These are phyloP conservation scores for Botryotinia calthae DNA, from an alignment of 2,329 filamentous ascomycete species.

Conservation along the genomic window DNA sequence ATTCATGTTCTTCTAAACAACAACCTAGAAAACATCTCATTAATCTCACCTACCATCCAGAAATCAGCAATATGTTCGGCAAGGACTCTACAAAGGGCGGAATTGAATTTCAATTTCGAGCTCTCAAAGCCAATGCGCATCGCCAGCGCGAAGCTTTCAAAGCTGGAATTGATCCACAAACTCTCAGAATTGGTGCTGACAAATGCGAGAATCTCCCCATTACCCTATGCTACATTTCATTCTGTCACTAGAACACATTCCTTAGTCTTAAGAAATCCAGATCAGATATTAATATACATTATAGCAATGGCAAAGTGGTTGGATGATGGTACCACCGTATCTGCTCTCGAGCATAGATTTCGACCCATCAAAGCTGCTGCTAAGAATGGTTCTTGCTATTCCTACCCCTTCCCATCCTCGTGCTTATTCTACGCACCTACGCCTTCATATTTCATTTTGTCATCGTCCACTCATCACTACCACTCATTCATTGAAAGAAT, in stretches of 20 bases:
- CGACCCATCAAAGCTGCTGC: constrained; percentile 35
- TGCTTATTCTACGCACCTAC: not conserved
- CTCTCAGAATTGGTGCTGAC: constrained; percentile 25
- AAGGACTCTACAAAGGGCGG: constrained; percentile 55
- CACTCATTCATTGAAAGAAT: constrained; percentile 19
- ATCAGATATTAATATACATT: constrained; percentile 25
- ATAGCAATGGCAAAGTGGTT: constrained; percentile 31
- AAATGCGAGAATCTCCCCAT: constrained; percentile 22
- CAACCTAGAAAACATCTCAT: not conserved
- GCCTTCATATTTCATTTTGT: constrained; percentile 23
- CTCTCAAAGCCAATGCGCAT: constrained; percentile 53
- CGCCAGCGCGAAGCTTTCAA: constrained; percentile 47
- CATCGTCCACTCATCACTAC: constrained; percentile 14
- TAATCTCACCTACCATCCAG: not conserved
- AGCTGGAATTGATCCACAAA: constrained; percentile 46
- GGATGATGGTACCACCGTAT: constrained; percentile 30
- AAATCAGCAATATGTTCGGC: constrained; percentile 45
- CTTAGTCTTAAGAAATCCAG: not conserved
- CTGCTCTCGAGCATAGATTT: constrained; percentile 35
- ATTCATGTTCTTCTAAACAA: not conserved
- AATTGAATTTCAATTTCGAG: constrained; percentile 59
- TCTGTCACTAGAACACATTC: constrained; percentile 18
- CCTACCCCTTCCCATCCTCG: no score
- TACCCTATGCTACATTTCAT: not conserved
- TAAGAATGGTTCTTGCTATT: constrained; percentile 15